Conservation (phyloP, 1,139 yeast genomes). For the Nadsonia starkeyi-henricii region DNA sequence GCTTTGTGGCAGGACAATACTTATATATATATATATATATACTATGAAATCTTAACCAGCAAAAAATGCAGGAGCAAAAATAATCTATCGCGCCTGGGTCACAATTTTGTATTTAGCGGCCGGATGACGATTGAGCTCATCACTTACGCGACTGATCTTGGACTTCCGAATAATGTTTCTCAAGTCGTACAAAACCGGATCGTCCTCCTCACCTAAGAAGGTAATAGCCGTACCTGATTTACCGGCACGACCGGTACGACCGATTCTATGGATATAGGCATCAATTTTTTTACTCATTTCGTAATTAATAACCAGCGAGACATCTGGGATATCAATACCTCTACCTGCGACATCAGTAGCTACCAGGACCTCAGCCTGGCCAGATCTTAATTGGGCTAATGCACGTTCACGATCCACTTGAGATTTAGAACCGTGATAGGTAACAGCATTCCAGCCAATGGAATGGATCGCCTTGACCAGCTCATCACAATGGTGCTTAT, state of each 20-base stretch:
- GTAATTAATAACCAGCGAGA: conserved; percentile 69
- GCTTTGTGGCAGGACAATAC: too few relatives aligned
- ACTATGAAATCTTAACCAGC: too few relatives aligned
- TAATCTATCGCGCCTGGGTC: too few relatives aligned
- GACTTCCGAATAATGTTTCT: conserved; percentile 38
- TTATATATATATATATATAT: too few relatives aligned
- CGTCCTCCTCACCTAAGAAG: conserved; percentile 48
- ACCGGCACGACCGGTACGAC: conserved; percentile 96
- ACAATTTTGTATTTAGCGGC: conserved; percentile 4
- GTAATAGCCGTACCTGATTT: conserved; percentile 62
- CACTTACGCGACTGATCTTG: conserved; percentile 34
- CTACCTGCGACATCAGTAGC: conserved; percentile 97
- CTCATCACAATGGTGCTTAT: conserved; percentile 55
- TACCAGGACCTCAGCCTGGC: conserved; percentile 50
- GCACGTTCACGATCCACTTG: conserved; percentile 85
- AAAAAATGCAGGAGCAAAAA: too few relatives aligned
- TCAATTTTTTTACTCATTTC: conserved; percentile 72
- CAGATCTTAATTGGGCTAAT: conserved; percentile 45
- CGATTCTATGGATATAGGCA: conserved; percentile 83
- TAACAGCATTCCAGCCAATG: conserved; percentile 38
- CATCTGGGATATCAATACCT: conserved; percentile 84
- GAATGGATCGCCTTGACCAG: conserved; percentile 36
- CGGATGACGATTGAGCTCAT: conserved; percentile 32
- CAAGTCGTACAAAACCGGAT: conserved; percentile 38
- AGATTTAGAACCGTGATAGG: conserved; percentile 75